Evolutionary conservation across 768 basidiomycete genomes (phyloP), one percentile per base, ranked within the genome.

Genomic region (Psilocybe sp.): DNA sequence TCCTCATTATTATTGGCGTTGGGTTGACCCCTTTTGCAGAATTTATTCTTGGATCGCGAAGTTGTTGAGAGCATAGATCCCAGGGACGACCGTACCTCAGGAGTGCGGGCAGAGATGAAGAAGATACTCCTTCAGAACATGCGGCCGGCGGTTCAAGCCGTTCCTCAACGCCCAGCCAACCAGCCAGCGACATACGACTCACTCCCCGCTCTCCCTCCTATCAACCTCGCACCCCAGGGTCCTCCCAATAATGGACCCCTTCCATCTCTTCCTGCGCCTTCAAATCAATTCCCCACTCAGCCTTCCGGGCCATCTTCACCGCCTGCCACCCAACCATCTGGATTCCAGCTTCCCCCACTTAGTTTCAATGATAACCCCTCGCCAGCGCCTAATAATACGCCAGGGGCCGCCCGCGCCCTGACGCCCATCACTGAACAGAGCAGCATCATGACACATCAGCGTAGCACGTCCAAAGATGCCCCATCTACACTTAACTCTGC

Each of bases 41-140:
- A 81, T 46, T 79, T 97, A 16, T 97, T 98, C 75, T 75, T 97
- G 48, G 89, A 93, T 50, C 83, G 92, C 46, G 92, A 92, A 56
- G 67, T 81, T 13, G 92, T 88, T 10, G 85, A 93, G 64, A 69
- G 68, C n/a, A 70, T 90, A 58, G 88, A 93, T 62, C 85, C 84
- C 40, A 74, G 85, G 46, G 82, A 89, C 44, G 87, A 91, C 55
- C 78, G 79, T n/a, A 91, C 89, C 5, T 86, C 89, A 3, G 69
- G 72, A 8, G 76, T 88, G 55, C 77, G 92, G 12, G 71, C 78
- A 5, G 75, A 79, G 50, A 72, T 93, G 47, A 73, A 84, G 52
- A 73, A 74, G 40, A 77, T 91, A 18, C 70, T 90, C 31, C 65
- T 72, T n/a, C 75, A 82, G 34, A 80, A 85, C 46, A 82, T 92